These are phyloP conservation scores for Lentinula sp. DNA, from an alignment of 768 basidiomycete species.

Conservation along the genomic window DNA sequence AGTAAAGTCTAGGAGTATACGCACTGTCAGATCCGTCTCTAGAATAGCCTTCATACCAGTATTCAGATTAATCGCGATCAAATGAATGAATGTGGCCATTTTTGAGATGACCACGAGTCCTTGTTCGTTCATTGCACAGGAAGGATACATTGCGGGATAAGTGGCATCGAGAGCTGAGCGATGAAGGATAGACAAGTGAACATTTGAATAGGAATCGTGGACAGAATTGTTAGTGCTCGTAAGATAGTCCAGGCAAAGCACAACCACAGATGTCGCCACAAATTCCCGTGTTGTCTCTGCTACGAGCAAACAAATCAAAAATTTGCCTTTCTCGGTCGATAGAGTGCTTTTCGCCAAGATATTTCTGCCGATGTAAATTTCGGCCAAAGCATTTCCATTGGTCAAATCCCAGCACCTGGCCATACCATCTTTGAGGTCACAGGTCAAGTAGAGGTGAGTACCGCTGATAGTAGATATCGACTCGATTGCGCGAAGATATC, in stretches of 20 bases:
- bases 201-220: neutral
- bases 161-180: neutral
- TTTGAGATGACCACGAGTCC: neutral
- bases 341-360: neutral
- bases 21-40: neutral
- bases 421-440: neutral
- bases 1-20: neutral
- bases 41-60: neutral
- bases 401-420: neutral
- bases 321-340: neutral
- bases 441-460: neutral
- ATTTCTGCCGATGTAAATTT: neutral
- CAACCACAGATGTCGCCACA: neutral
- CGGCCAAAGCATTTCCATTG: neutral
- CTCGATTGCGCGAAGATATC: neutral
- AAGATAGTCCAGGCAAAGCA: neutral
- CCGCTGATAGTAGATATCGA: neutral
- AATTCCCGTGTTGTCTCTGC: neutral
- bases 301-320: neutral
- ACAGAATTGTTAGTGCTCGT: neutral
- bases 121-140: neutral
- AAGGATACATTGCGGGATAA: constrained; percentile 3
- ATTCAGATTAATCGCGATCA: neutral
- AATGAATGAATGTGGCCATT: neutral
- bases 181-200: neutral